phyloP scores from a whole-genome alignment of 176 grass and related monocot species.

The Paspalum notatum region DNA sequence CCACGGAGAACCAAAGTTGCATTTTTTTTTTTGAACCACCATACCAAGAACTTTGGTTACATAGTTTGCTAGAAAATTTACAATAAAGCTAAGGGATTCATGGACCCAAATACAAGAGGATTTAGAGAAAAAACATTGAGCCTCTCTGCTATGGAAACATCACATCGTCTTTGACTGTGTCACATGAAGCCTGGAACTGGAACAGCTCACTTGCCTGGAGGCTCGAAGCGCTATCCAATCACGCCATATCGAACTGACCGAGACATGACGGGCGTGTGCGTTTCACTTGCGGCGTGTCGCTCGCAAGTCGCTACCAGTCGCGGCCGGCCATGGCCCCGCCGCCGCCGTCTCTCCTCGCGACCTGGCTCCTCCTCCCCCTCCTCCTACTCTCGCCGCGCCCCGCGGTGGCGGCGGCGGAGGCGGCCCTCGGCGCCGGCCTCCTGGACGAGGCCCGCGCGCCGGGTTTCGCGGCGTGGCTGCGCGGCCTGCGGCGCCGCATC shows the following conservation, averaged over 20 bases:
- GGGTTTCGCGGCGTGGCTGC: constrained; percentile 56
- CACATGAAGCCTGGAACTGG: no score
- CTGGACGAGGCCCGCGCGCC: constrained; percentile 35
- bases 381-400: not conserved
- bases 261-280: not conserved
- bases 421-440: not conserved
- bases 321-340: not conserved
- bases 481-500: constrained; percentile 42
- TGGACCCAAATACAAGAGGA: no score
- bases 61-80: no score
- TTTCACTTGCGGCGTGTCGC: not conserved
- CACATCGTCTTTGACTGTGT: no score
- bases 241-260: not conserved
- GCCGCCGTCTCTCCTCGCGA: not conserved
- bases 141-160: no score
- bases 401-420: not conserved
- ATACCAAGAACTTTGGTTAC: no score
- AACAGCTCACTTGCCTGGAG: not conserved
- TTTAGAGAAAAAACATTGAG: no score
- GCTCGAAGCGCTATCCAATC: not conserved
- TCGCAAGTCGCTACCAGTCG: no score
- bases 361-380: not conserved
- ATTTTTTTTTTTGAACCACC: no score
- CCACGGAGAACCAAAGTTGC: no score
- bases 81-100: no score